These are phyloP conservation scores for Paxillus involutus DNA, from an alignment of 768 basidiomycete species.

Conservation along the genomic window DNA sequence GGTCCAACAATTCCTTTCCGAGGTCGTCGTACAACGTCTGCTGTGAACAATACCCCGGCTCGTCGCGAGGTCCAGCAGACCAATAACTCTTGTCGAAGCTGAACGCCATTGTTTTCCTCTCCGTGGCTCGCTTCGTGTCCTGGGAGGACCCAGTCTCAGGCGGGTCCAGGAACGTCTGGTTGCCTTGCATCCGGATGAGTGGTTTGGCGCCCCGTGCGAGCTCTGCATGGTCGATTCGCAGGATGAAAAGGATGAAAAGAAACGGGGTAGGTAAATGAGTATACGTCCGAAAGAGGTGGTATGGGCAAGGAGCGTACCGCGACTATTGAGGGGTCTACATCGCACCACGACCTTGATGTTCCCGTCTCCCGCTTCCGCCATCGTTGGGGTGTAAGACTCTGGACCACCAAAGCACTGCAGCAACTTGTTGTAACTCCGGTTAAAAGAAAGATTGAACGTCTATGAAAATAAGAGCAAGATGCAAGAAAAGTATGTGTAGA, in stretches of 20 bases:
- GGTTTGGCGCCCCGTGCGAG: conserved; percentile 90
- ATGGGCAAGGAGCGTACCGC: conserved; percentile 57
- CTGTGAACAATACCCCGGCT: conserved; percentile 89
- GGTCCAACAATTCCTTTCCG: conserved; percentile 91
- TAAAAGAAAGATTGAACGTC: conserved; percentile 12
- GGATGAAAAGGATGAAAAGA: neutral
- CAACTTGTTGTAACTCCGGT: conserved; percentile 6
- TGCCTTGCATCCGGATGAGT: conserved; percentile 93
- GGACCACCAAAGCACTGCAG: conserved; percentile 8
- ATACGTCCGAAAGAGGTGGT: neutral
- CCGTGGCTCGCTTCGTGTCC: conserved; percentile 78
- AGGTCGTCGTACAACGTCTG: conserved; percentile 93
- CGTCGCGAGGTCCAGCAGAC: conserved; percentile 90
- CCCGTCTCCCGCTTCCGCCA: conserved; percentile 80
- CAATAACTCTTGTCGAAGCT: conserved; percentile 98
- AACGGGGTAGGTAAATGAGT: conserved; percentile 1
- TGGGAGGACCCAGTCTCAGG: conserved; percentile 73
- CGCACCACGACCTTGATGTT: conserved; percentile 93
- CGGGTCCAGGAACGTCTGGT: conserved; percentile 90
- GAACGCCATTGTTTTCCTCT: conserved; percentile 87
- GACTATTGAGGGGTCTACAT: conserved; percentile 94
- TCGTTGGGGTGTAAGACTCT: conserved; percentile 30
- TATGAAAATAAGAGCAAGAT: conserved; percentile 2
- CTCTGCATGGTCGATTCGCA: conserved; percentile 48
- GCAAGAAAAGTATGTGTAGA: conserved; percentile 5